A percentile compares a stretch with the other conserved stretches of the same genome.
These are phyloP conservation scores for Neofusicoccum cordaticola DNA, from an alignment of 2,329 filamentous ascomycete genomes.

Conservation along the genomic window DNA sequence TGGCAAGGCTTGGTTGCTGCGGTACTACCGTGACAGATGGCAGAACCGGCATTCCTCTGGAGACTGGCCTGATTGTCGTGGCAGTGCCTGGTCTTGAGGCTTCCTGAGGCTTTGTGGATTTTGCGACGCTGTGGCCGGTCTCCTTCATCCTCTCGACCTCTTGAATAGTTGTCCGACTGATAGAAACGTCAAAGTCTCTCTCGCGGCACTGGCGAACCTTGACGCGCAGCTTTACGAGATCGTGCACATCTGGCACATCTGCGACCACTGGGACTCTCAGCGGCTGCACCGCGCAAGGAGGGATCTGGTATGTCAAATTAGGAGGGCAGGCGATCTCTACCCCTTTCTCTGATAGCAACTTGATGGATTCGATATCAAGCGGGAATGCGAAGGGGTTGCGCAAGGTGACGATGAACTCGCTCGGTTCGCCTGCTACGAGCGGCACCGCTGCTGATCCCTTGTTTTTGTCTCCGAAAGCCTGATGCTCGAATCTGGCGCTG, in stretches of 20 bases:
- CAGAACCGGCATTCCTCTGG: slow-evolving; percentile 14
- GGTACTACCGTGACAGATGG: slow-evolving; percentile 73
- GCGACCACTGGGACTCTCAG: slow-evolving; percentile 12
- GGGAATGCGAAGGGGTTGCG: slow-evolving; percentile 96
- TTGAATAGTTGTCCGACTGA: not conserved
- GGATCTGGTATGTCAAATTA: slow-evolving; percentile 16
- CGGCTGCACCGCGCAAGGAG: slow-evolving; percentile 27
- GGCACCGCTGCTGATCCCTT: slow-evolving; percentile 36
- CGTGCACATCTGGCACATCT: not conserved
- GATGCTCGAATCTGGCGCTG: slow-evolving; percentile 83
- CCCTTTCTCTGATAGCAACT: slow-evolving; percentile 69
- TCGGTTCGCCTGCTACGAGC: slow-evolving; percentile 74
- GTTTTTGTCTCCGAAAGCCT: slow-evolving; percentile 71
- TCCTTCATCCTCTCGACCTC: slow-evolving; percentile 15
- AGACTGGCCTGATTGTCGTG: not conserved
- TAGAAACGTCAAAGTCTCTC: slow-evolving; percentile 8
- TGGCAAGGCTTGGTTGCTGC: slow-evolving; percentile 70
- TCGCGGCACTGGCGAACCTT: slow-evolving; percentile 13
- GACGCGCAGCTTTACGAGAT: slow-evolving; percentile 6
- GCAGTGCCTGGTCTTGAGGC: slow-evolving; percentile 6
- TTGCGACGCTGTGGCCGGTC: slow-evolving; percentile 1
- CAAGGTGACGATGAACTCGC: slow-evolving; percentile 75
- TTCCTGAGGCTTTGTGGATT: not conserved
- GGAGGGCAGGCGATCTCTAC: slow-evolving; percentile 70
- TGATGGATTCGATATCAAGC: slow-evolving; percentile 79